Evolutionary conservation across 495 filamentous ascomycete species (phyloP), one percentile per base, ranked within the genome.

Genomic region (Aspergillus affinis): DNA sequence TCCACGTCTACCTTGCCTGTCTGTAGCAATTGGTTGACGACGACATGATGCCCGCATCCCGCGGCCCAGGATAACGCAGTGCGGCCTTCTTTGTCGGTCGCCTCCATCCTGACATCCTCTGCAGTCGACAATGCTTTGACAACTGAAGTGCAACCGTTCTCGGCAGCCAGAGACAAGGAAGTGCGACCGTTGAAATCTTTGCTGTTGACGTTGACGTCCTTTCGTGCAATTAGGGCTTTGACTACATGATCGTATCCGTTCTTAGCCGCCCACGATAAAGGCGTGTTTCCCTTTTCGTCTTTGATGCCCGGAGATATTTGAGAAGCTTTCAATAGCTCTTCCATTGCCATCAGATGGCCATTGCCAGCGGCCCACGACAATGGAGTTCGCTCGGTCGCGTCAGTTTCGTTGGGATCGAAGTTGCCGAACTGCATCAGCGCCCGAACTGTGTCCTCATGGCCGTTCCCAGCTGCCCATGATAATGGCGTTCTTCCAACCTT

Each of bases 301-400:
- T 23, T 29, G 23, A 3, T 27, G 21, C 21, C 17, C 4, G 23
- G 21, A 2, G 17, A 29, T 29, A n/a, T 15, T 6, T 23, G 0
- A 17, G 23, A 6, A 51, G 49, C 21, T 29, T 30, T 17, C 12
- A 51, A 51, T 1, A 63, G 61, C 20, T 29, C 23, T 49, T 54
- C 21, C 4, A 60, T 50, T 18, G 49, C 41, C 44, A 15, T 36
- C 15, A 17, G 6, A 20, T 64, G 58, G 1, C 58, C 57, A 17
- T 60, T 52, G 10, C 21, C 45, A 51, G 58, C 58, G 10, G 57
- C 61, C 50, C 52, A 56, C 23, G 61, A 54, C 4, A 57, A 51
- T 13, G 57, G 61, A 15, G 61, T 56, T 6, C 51, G 57, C n/a
- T 51, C 48, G 19, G 51, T 30, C 18, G 12, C 57, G 27, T 41